phyloP scores from a whole-genome alignment of 257 asterid genomes.

The Avicennia marina region DNA sequence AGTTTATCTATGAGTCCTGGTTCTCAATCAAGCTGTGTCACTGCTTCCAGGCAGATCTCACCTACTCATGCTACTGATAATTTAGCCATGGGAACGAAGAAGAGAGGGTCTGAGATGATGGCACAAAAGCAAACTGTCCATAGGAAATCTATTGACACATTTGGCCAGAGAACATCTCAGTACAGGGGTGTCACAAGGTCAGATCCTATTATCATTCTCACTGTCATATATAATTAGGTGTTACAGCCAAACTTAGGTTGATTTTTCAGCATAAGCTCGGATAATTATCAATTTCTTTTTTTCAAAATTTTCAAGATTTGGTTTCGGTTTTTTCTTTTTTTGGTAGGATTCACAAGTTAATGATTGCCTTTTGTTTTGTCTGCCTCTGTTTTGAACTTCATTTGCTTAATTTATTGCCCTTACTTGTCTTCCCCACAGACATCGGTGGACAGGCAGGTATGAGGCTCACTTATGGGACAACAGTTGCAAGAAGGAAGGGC shows the following conservation, averaged over 20 bases:
- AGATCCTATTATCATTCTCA: too few species aligned
- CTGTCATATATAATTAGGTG: too few species aligned
- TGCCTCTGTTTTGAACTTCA: too few species aligned
- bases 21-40: conserved; percentile 65
- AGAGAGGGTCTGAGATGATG: conserved; percentile 40
- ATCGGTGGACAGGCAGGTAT: conserved; percentile 49
- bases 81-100: conserved; percentile 38
- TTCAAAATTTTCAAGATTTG: too few species aligned
- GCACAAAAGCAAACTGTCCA: conserved; percentile 62
- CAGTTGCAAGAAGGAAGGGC: conserved; percentile 52
- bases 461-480: conserved; percentile 60
- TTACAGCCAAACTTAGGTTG: not conserved
- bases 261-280: not conserved
- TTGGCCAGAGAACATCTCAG: conserved; percentile 97
- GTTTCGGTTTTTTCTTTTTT: too few species aligned
- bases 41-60: conserved; percentile 34
- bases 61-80: conserved; percentile 15
- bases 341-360: too few species aligned
- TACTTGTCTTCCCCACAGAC: conserved; percentile 24
- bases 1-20: conserved; percentile 70
- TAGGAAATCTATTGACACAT: conserved; percentile 86
- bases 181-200: conserved; percentile 94
- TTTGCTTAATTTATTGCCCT: too few species aligned
- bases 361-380: not conserved
- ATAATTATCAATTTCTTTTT: too few species aligned